Base-by-base conservation (phyloP, 2,329 filamentous ascomycete species). In the Aureobasidium melanogenum region DNA sequence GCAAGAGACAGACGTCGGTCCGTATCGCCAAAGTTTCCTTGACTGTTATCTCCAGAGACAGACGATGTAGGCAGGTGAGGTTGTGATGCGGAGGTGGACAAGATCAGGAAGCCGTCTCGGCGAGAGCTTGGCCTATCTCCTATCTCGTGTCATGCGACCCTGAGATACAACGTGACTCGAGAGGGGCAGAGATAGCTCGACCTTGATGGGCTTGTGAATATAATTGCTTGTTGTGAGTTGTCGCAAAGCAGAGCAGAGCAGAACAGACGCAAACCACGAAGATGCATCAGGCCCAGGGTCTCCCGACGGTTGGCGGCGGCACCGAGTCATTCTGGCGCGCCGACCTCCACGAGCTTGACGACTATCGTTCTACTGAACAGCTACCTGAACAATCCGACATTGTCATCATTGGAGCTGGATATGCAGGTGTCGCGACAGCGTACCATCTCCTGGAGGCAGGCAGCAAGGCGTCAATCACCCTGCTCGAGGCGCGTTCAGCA, bases 401-500 rank as follows among this genome's bases (percentile, higher is more conserved):
- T 17, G 80, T 90, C 8, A 80, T 91, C 28, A 77, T 91, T 2
- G 88, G 88, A 44, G 88, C 83, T 68, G 88, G 88, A 30, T 88
- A 90, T 67, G 86, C 87, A 2, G 88, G 88, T 19, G 76, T n/a
- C 65, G 67, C 22, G n/a, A 64, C 58, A 3, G 64, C 65, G 10
- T 61, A 66, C 41, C 66, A 67, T 62, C 76, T 68, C 63, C 71
- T 65, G 66, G 55, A 54, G 71, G 43, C 68, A 3, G 41, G n/a
- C 17, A 73, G 46, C 75, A 79, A 5, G 73, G 79, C 50, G 63
- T 78, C 72, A 14, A 80, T 90, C 8, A 77, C 90, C 12, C 80
- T 91, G 88, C 88, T 22, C 79, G 88, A 66, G 87, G 91, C 75
- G 87, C 84, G 9, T 90, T 87, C 68, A 90, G 82, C 80, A 36